These are phyloP conservation scores for Ormosia semicastrata DNA, from an alignment of 306 rosid species.

Conservation along the genomic window DNA sequence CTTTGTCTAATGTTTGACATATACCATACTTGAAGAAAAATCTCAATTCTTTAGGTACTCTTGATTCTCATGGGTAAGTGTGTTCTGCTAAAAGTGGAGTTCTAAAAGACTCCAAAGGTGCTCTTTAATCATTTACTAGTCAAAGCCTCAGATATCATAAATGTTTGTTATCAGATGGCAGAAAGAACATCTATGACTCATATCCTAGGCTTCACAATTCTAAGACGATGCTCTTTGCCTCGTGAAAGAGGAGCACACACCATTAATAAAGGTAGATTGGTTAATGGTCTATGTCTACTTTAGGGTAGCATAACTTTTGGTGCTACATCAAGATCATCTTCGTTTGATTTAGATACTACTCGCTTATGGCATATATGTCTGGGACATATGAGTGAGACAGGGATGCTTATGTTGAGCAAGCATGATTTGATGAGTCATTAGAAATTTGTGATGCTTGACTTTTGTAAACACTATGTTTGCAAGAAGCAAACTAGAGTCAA, in stretches of 20 bases:
- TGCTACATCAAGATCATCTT: background rate
- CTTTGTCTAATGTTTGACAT: background rate
- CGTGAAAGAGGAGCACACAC: too few species aligned
- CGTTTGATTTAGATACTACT: background rate
- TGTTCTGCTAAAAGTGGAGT: background rate
- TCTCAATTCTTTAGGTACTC: background rate
- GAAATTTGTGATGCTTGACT: too few species aligned
- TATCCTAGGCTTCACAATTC: too few species aligned
- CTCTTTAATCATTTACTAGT: too few species aligned
- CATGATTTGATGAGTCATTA: too few species aligned
- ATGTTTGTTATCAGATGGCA: too few species aligned
- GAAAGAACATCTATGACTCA: too few species aligned
- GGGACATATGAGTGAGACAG: background rate
- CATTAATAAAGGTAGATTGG: background rate
- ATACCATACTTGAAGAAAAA: background rate
- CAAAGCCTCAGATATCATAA: too few species aligned
- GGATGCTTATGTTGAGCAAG: background rate
- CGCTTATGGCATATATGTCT: too few species aligned
- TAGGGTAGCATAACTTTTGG: background rate
- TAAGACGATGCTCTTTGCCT: too few species aligned
- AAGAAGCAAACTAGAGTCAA: too few species aligned
- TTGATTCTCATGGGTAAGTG: background rate
- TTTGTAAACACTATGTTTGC: too few species aligned
- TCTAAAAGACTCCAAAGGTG: background rate
- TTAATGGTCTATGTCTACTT: background rate